Evolutionary conservation across 2,329 filamentous ascomycete species (phyloP).

Genomic region (Phaeosphaeria sp.): DNA sequence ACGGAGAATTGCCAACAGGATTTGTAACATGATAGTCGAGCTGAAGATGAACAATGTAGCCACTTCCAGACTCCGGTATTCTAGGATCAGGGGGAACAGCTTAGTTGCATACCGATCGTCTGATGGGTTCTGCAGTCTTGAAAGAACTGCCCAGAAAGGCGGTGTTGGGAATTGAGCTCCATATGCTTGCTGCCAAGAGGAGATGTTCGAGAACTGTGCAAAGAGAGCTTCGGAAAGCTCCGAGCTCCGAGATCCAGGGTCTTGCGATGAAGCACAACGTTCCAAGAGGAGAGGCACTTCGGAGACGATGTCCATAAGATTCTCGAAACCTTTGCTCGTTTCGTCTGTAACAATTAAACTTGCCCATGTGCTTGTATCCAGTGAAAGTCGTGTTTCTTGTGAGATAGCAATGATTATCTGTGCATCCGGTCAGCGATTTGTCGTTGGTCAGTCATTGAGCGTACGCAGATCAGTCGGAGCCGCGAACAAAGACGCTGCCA

Average conservation of each 20-base stretch:
- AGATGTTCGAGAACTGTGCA: background rate
- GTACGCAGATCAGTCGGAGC: background rate
- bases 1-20: background rate
- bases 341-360: background rate
- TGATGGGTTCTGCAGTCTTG: conserved; percentile 4
- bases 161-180: background rate
- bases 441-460: background rate
- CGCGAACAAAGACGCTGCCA: background rate
- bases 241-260: background rate
- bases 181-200: background rate
- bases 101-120: conserved; percentile 3
- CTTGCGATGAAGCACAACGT: background rate
- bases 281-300: background rate
- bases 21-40: conserved; percentile 4
- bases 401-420: background rate
- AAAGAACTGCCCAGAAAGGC: conserved; percentile 1
- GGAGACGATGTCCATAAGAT: background rate
- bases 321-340: background rate
- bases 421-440: background rate
- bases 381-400: background rate
- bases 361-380: background rate
- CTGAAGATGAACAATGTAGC: background rate
- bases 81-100: conserved; percentile 10
- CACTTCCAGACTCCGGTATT: background rate
- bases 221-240: background rate